Evolutionary conservation across 2,329 filamentous ascomycete genomes (phyloP).

Genomic region (Blumeria graminis): DNA sequence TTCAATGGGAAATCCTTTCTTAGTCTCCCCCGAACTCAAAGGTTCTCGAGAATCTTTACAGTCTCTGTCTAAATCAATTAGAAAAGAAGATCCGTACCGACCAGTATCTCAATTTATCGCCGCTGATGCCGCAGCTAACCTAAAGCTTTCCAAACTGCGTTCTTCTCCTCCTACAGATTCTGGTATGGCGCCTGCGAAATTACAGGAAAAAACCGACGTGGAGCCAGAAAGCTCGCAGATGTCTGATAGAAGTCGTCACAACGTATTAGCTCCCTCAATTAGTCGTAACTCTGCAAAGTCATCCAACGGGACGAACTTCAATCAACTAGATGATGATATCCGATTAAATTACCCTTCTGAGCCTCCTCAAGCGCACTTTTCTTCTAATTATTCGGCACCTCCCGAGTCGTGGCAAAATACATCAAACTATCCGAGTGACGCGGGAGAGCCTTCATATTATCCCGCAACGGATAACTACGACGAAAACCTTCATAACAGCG

Average conservation of each 20-base stretch:
- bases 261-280: background rate
- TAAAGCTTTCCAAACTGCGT: conserved; percentile 23
- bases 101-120: conserved; percentile 30
- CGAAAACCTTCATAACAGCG: too few species aligned
- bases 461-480: too few species aligned
- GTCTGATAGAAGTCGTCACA: background rate
- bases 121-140: conserved; percentile 31
- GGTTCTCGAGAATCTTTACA: conserved; percentile 67
- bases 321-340: background rate
- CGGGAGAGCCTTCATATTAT: too few species aligned
- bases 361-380: background rate
- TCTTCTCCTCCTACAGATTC: conserved; percentile 17
- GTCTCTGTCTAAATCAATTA: conserved; percentile 55
- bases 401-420: conserved; percentile 3
- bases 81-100: conserved; percentile 59
- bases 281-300: background rate
- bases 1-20: conserved; percentile 61
- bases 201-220: conserved; percentile 8
- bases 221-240: background rate
- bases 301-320: too few species aligned
- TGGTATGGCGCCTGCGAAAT: conserved; percentile 13
- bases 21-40: conserved; percentile 66
- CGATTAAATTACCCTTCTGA: background rate
- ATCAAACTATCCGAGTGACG: too few species aligned
- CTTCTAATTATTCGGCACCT: conserved; percentile 4